Base-by-base conservation (phyloP, 768 basidiomycete genomes). In the Trametes cubensis region DNA sequence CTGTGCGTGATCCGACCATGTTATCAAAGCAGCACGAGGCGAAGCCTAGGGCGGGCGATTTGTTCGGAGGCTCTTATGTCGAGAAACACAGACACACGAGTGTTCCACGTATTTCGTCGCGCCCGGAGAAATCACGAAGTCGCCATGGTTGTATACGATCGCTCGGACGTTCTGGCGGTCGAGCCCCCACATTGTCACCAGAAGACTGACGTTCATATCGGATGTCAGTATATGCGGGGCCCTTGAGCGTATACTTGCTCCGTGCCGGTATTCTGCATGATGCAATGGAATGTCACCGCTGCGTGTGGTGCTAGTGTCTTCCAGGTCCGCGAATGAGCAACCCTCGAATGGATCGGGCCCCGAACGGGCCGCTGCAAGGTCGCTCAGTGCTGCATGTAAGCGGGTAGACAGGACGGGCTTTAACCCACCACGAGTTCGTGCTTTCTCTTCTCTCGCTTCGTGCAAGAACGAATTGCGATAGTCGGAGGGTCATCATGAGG, bases 381-480 rank as follows among this genome's bases (percentile, higher is more conserved):
- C 34, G 34, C 10, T 34, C 10, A 34, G 10, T 34, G 4, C 34
- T 5, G 38, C 38, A 38, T 13, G 51, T 34, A 23, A 40, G n/a
- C 20, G 51, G 51, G 15, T n/a, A 30, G 51, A 40, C 1, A 21
- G 13, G 38, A 14, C 20, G 38, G 34, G 34, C 34, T 7, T 10
- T 34, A 4, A 34, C 34, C 6, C 10, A 34, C 34, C 34, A 34
- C 34, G 34, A 34, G 34, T 58, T 41, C 39, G 46, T 48, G 11
- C 23, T 38, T 53, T 38, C 34, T 39, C 38, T 58, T 48, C 56
- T 41, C 34, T 58, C 56, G 47, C 56, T 58, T 49, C 46, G 47
- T 6, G 47, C 2, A 2, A 6, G 47, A 49, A 17, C 21, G 15
- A 39, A 14, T 40, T 44, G 42, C 40, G 52, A 54, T 26, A 25